Evolutionary conservation across 805 yeast species (phyloP).

Genomic region (Tetrapisispora fleetii): DNA sequence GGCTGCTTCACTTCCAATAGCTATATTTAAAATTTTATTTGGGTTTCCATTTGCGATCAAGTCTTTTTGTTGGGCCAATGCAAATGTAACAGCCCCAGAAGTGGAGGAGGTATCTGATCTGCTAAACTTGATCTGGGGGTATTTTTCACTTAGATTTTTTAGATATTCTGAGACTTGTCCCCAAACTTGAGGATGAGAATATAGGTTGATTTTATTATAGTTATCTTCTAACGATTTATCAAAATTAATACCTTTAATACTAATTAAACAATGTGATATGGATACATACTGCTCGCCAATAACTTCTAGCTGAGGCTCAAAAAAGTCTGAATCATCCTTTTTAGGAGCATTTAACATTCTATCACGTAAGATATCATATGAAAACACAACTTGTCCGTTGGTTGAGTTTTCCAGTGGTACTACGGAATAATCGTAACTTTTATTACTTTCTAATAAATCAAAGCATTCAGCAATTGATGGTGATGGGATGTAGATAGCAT

Average conservation of each 20-base stretch:
- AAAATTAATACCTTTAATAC: constrained; percentile 29
- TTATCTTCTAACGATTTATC: constrained; percentile 15
- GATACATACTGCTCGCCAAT: constrained; percentile 75
- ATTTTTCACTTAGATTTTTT: constrained; percentile 24
- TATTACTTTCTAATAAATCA: constrained; percentile 34
- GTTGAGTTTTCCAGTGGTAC: constrained; percentile 93
- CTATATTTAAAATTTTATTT: constrained; percentile 39
- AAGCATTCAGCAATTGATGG: constrained; percentile 54
- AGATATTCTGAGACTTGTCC: constrained; percentile 71
- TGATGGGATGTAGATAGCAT: constrained; percentile 22
- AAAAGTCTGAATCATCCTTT: background rate
- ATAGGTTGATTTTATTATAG: constrained; percentile 43
- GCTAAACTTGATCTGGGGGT: constrained; percentile 30
- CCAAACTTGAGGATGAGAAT: constrained; percentile 98
- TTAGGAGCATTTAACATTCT: constrained; percentile 30
- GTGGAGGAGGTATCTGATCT: constrained; percentile 69
- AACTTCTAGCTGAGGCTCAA: constrained; percentile 38
- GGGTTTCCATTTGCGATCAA: constrained; percentile 15
- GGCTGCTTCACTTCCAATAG: constrained; percentile 66
- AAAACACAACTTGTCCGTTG: constrained; percentile 83
- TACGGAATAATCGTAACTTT: constrained; percentile 53
- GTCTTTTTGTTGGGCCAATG: constrained; percentile 23
- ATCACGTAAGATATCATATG: constrained; percentile 73
- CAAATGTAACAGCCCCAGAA: constrained; percentile 70
- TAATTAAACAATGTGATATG: constrained; percentile 65